phyloP scores from a whole-genome alignment of 2,329 filamentous ascomycete species.

The Mycosphaerella sp. region DNA sequence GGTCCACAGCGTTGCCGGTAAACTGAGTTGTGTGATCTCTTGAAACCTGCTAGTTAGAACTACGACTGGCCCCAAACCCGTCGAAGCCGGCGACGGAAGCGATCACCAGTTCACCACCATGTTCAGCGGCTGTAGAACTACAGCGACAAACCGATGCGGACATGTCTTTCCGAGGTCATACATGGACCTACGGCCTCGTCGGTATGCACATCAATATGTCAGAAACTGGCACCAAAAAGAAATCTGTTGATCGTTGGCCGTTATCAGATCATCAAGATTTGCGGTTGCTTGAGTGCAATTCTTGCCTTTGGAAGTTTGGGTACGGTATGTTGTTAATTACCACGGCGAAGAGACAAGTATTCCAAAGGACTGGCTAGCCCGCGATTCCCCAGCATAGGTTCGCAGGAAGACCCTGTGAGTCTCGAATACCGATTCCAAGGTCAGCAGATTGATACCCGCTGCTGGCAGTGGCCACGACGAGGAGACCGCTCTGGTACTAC shows the following conservation, averaged over 20 bases:
- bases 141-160: slow-evolving; percentile 31
- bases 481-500: too few relatives aligned
- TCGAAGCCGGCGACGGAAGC: not conserved
- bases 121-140: slow-evolving; percentile 25
- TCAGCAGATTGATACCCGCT: slow-evolving; percentile 32
- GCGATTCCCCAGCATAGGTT: slow-evolving; percentile 35
- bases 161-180: too few relatives aligned
- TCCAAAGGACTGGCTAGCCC: slow-evolving; percentile 35
- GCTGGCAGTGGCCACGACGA: slow-evolving; percentile 36
- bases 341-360: slow-evolving; percentile 33
- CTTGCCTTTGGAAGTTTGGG: not conserved
- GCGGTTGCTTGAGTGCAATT: slow-evolving; percentile 15
- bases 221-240: slow-evolving; percentile 31
- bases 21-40: not conserved
- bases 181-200: too few relatives aligned
- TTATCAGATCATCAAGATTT: slow-evolving; percentile 36
- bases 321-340: not conserved
- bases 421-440: slow-evolving; percentile 31
- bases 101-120: slow-evolving; percentile 10
- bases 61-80: slow-evolving; percentile 2
- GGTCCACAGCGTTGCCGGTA: slow-evolving; percentile 1
- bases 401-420: slow-evolving; percentile 29
- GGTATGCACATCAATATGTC: slow-evolving; percentile 36
- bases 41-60: slow-evolving; percentile 7
- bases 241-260: slow-evolving; percentile 35